Conservation (phyloP, 208 protist genomes). For the Herpetomonas samuelpessoai region DNA sequence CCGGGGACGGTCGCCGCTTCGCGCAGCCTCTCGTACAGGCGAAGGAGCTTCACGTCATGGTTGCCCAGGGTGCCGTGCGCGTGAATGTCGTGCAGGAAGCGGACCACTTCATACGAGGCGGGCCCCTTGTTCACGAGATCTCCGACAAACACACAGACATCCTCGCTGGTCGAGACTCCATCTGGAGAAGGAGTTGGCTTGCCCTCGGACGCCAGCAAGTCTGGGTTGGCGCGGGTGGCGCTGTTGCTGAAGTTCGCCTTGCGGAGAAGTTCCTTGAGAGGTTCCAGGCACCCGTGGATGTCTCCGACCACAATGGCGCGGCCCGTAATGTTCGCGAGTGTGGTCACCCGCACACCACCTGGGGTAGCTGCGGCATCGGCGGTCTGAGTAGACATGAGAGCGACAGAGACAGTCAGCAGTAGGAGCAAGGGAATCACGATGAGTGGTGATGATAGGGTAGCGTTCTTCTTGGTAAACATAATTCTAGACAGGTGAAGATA, state of each 20-base stretch:
- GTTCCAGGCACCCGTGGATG: slow-evolving; percentile 67
- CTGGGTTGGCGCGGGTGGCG: slow-evolving; percentile 8
- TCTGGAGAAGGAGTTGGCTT: no score
- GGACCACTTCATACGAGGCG: slow-evolving; percentile 64
- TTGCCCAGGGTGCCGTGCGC: slow-evolving; percentile 74
- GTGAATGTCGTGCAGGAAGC: slow-evolving; percentile 41
- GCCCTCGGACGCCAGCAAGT: slow-evolving; percentile 9
- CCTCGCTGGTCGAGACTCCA: slow-evolving; percentile 7
- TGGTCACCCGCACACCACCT: slow-evolving; percentile 15
- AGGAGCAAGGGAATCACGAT: no score
- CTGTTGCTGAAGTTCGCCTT: slow-evolving; percentile 43
- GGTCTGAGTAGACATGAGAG: no score
- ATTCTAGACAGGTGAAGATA: no score
- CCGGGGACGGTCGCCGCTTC: background rate
- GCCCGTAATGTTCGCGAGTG: slow-evolving; percentile 11
- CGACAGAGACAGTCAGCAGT: no score
- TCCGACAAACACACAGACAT: slow-evolving; percentile 67
- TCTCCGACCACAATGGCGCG: slow-evolving; percentile 73
- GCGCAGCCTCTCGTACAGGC: slow-evolving; percentile 29
- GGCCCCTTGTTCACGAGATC: slow-evolving; percentile 87
- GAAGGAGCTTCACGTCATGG: slow-evolving; percentile 69
- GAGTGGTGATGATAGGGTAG: no score
- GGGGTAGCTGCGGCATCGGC: no score
- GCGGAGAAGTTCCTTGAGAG: slow-evolving; percentile 45
- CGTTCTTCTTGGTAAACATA: no score